A percentile compares a stretch with the other conserved stretches of the same genome.
Evolutionary conservation across 306 rosid genomes (phyloP).

Genomic region (Cercis canadensis): DNA sequence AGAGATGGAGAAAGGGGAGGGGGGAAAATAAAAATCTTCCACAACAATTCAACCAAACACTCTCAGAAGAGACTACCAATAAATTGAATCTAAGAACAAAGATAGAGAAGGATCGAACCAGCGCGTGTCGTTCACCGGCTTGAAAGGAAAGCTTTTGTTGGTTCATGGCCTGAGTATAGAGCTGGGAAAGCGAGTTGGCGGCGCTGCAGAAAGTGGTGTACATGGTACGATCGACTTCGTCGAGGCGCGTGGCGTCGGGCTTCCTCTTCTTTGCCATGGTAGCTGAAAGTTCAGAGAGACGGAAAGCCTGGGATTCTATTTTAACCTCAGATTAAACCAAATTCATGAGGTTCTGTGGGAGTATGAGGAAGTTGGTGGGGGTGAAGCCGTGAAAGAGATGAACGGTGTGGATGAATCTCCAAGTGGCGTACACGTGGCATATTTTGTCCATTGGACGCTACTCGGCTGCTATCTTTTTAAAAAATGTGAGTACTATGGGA

Average conservation of each 20-base stretch:
- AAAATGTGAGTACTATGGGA: no score
- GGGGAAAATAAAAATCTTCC: not conserved
- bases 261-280: conserved; percentile 58
- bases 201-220: conserved; percentile 94
- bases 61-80: not conserved
- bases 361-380: conserved; percentile 9
- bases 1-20: not conserved
- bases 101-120: conserved; percentile 44
- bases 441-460: not conserved
- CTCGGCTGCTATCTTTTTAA: not conserved
- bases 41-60: conserved; percentile 8
- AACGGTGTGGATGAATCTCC: conserved; percentile 22
- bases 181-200: conserved; percentile 94
- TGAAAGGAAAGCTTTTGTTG: conserved; percentile 91
- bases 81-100: not conserved
- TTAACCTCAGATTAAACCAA: no score
- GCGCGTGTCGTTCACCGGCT: conserved; percentile 95
- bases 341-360: not conserved
- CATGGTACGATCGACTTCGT: conserved; percentile 96
- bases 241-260: conserved; percentile 81
- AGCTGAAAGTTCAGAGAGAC: not conserved
- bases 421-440: conserved; percentile 44
- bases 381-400: not conserved
- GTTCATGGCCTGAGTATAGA: conserved; percentile 87
- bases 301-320: no score